These are phyloP conservation scores for Coniochaeta hoffmannii DNA, from an alignment of 2,329 filamentous ascomycete species.

Conservation along the genomic window DNA sequence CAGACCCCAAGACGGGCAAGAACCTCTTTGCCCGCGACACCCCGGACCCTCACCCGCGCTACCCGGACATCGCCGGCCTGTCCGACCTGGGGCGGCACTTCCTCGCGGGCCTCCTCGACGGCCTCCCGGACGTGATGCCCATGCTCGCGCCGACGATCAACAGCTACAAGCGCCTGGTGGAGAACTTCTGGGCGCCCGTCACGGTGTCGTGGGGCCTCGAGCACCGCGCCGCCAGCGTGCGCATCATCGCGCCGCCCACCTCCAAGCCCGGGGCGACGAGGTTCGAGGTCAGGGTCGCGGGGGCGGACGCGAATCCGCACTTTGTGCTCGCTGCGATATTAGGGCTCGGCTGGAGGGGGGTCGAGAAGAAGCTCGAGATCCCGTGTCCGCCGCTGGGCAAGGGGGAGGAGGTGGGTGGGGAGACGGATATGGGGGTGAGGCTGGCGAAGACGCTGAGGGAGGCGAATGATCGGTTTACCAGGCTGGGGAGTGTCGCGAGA, in stretches of 20 bases:
- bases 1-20: conserved; percentile 69
- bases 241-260: conserved; percentile 83
- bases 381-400: conserved; percentile 75
- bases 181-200: conserved; percentile 98
- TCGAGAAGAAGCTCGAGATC: conserved; percentile 87
- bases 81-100: conserved; percentile 90
- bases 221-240: conserved; percentile 85
- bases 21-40: conserved; percentile 75
- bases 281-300: conserved; percentile 87
- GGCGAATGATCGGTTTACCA: conserved; percentile 71
- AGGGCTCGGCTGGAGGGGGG: conserved; percentile 80
- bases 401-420: conserved; percentile 72
- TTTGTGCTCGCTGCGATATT: conserved; percentile 82
- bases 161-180: conserved; percentile 94
- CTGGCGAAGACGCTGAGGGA: conserved; percentile 82
- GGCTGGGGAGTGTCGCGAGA: conserved; percentile 75
- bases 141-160: conserved; percentile 91
- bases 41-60: conserved; percentile 63
- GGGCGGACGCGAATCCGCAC: conserved; percentile 89
- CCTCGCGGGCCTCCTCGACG: conserved; percentile 80
- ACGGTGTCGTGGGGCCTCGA: conserved; percentile 96
- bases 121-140: conserved; percentile 92
- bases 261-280: conserved; percentile 78
- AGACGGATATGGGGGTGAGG: conserved; percentile 62
- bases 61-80: conserved; percentile 68